Percentiles rank a stretch among this genome's conserved stretches.
Evolutionary conservation across 768 basidiomycete genomes (phyloP).

Genomic region (Suillus decipiens): DNA sequence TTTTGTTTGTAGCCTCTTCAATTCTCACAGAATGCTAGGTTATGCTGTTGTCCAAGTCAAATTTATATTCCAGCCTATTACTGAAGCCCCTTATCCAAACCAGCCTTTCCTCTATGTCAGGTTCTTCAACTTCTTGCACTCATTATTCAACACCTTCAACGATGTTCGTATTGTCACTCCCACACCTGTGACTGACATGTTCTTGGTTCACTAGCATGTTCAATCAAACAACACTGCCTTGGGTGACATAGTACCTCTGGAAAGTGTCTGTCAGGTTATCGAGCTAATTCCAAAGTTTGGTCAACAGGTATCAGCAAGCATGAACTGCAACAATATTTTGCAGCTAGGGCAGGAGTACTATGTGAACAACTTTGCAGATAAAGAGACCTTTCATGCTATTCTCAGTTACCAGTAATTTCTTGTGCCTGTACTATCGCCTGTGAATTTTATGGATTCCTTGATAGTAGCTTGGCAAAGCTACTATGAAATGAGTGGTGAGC

Average conservation of each 20-base stretch:
- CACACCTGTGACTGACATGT: constrained; percentile 2
- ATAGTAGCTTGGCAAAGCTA: too few relatives aligned
- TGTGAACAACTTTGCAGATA: too few relatives aligned
- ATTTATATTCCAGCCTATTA: constrained; percentile 3
- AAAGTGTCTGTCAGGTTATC: constrained; percentile 8
- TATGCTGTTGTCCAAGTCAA: constrained; percentile 4
- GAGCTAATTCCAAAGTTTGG: too few relatives aligned
- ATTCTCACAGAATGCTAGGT: constrained; percentile 4
- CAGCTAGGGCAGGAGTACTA: too few relatives aligned
- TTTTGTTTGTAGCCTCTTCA: background rate
- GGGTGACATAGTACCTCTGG: constrained; percentile 6
- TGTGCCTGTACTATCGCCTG: too few relatives aligned
- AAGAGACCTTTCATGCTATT: too few relatives aligned
- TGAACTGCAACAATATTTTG: too few relatives aligned
- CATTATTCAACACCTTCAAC: background rate
- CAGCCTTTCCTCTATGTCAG: constrained; percentile 5
- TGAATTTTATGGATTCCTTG: too few relatives aligned
- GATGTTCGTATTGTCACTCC: background rate
- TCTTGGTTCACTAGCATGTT: background rate
- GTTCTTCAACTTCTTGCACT: constrained; percentile 10
- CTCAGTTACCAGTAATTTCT: too few relatives aligned
- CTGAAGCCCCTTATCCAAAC: too few relatives aligned
- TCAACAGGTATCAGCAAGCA: too few relatives aligned
- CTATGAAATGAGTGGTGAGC: too few relatives aligned
- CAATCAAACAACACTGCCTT: background rate